A percentile compares a stretch with the other conserved stretches of the same genome.
These are phyloP conservation scores for Pichia sp. DNA, from an alignment of 1,139 yeast species.

Conservation along the genomic window DNA sequence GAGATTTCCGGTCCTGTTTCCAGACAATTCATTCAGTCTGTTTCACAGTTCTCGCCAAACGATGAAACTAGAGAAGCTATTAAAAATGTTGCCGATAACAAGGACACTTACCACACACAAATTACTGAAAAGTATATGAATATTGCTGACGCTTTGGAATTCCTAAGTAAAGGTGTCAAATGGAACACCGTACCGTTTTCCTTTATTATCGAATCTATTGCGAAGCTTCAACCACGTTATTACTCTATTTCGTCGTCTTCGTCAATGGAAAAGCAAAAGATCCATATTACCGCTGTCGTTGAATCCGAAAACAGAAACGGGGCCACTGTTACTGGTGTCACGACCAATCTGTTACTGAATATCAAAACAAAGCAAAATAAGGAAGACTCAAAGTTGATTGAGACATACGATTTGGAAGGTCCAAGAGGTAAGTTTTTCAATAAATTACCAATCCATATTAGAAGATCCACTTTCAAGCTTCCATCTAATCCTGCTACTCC, in stretches of 20 bases:
- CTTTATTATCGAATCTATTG: conserved; percentile 71
- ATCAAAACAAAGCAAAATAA: conserved; percentile 56
- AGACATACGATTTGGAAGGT: conserved; percentile 66
- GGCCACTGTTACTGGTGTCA: conserved; percentile 61
- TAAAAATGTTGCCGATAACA: conserved; percentile 55
- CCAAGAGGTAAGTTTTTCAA: conserved; percentile 56
- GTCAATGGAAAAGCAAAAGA: conserved; percentile 59
- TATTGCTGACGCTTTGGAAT: conserved; percentile 65
- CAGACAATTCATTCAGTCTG: conserved; percentile 72
- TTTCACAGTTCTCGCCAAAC: conserved; percentile 78
- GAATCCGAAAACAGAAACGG: conserved; percentile 45
- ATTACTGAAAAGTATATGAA: conserved; percentile 57
- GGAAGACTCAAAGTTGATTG: conserved; percentile 31
- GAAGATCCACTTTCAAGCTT: conserved; percentile 90
- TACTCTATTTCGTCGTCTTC: conserved; percentile 95
- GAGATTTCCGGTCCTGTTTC: conserved; percentile 93
- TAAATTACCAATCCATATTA: conserved; percentile 83
- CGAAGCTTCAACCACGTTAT: conserved; percentile 87
- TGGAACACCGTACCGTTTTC: conserved; percentile 82
- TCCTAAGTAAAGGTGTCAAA: conserved; percentile 50
- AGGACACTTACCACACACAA: conserved; percentile 55
- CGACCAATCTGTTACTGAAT: conserved; percentile 67
- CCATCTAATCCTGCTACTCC: conserved; percentile 86
- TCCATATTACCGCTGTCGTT: conserved; percentile 88
- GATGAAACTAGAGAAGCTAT: conserved; percentile 47